phyloP scores from a whole-genome alignment of 495 filamentous ascomycete species.

The Xylaria nigripes region DNA sequence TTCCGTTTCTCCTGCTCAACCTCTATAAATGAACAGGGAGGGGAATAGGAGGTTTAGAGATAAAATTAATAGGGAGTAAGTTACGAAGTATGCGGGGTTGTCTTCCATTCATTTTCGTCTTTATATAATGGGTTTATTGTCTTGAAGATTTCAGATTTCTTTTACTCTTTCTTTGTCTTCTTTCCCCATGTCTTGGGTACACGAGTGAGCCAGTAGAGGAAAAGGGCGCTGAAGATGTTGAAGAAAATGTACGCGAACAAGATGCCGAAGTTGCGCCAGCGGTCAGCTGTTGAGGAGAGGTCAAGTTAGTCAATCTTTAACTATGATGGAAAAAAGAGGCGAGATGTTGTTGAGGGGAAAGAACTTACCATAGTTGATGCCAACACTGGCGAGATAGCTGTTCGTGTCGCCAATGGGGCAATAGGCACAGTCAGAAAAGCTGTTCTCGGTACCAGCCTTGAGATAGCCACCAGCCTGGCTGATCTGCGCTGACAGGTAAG shows the following conservation, averaged over 20 bases:
- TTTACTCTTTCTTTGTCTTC: conserved; percentile 31
- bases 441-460: conserved; percentile 34
- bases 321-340: neutral
- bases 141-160: no score
- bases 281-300: conserved; percentile 25
- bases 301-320: conserved; percentile 9
- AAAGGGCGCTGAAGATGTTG: conserved; percentile 63
- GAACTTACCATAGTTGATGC: conserved; percentile 39
- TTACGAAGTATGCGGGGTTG: no score
- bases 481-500: conserved; percentile 51
- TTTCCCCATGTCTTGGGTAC: conserved; percentile 59
- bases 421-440: conserved; percentile 47
- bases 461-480: conserved; percentile 47
- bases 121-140: no score
- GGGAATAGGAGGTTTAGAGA: no score
- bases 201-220: conserved; percentile 70
- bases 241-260: conserved; percentile 64
- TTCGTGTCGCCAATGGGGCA: conserved; percentile 57
- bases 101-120: neutral
- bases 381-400: conserved; percentile 45
- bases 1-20: no score
- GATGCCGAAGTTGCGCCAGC: conserved; percentile 67
- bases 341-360: no score
- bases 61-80: no score
- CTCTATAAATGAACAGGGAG: no score